Evolutionary conservation across 1,139 yeast species (phyloP).

Genomic region (Ogataea hybrid): DNA sequence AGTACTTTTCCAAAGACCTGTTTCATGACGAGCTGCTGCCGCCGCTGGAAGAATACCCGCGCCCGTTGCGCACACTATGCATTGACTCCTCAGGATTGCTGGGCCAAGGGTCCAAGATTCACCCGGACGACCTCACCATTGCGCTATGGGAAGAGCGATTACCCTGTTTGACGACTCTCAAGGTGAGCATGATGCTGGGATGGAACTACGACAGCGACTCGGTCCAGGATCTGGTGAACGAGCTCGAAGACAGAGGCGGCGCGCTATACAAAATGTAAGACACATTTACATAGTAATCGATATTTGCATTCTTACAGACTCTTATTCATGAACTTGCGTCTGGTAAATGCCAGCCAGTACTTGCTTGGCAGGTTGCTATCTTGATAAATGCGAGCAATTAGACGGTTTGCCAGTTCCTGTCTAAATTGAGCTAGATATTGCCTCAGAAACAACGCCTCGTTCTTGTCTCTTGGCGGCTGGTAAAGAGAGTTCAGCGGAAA

Average conservation of each 20-base stretch:
- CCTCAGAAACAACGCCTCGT: conserved; percentile 76
- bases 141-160: conserved; percentile 79
- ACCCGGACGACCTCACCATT: conserved; percentile 84
- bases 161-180: conserved; percentile 60
- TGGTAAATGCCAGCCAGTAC: conserved; percentile 94
- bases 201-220: conserved; percentile 82
- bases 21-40: conserved; percentile 61
- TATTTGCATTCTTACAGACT: conserved; percentile 37
- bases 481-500: conserved; percentile 89
- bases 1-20: conserved; percentile 68
- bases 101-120: conserved; percentile 79
- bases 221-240: conserved; percentile 56
- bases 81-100: conserved; percentile 86
- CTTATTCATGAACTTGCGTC: conserved; percentile 94
- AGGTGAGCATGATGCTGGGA: conserved; percentile 75
- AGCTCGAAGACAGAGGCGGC: conserved; percentile 31
- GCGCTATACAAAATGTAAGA: conserved; percentile 21
- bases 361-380: conserved; percentile 68
- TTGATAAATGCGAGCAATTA: conserved; percentile 69
- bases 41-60: conserved; percentile 33
- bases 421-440: conserved; percentile 87
- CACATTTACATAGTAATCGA: conserved; percentile 1
- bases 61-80: conserved; percentile 65
- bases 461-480: conserved; percentile 69
- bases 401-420: conserved; percentile 85